These are phyloP conservation scores for Hippophae tibetana DNA, from an alignment of 306 rosid genomes.

Conservation along the genomic window DNA sequence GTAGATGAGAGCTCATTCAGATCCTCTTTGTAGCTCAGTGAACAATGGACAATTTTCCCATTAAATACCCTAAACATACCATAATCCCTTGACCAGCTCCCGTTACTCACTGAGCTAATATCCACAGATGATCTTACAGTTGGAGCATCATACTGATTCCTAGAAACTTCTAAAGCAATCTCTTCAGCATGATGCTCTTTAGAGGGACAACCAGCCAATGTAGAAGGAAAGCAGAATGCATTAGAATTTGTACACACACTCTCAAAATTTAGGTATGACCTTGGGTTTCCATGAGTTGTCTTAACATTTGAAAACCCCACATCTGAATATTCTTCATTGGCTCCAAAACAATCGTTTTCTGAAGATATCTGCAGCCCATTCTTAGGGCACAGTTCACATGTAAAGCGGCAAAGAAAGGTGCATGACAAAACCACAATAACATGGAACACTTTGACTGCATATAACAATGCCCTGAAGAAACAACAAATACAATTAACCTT, in stretches of 20 bases:
- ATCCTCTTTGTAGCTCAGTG: slow-evolving; percentile 54
- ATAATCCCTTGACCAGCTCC: slow-evolving; percentile 66
- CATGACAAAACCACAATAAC: slow-evolving; percentile 43
- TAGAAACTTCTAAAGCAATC: slow-evolving; percentile 37
- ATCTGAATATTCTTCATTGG: slow-evolving; percentile 27
- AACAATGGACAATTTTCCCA: slow-evolving; percentile 68
- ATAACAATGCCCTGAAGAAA: slow-evolving; percentile 50
- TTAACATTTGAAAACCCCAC: slow-evolving; percentile 24
- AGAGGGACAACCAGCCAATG: slow-evolving; percentile 38
- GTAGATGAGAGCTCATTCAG: slow-evolving; percentile 34
- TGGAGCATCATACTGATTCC: slow-evolving; percentile 28
- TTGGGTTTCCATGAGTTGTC: slow-evolving; percentile 24
- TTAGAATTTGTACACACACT: slow-evolving; percentile 45
- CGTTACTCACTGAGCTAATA: slow-evolving; percentile 35
- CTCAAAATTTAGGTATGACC: slow-evolving; percentile 23
- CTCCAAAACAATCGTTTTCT: slow-evolving; percentile 39
- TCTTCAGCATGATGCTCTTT: slow-evolving; percentile 23
- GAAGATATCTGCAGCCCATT: slow-evolving; percentile 35
- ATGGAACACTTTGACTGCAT: slow-evolving; percentile 23
- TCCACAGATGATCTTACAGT: slow-evolving; percentile 37
- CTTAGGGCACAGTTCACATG: slow-evolving; percentile 35
- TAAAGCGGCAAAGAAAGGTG: slow-evolving; percentile 29
- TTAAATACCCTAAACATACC: slow-evolving; percentile 66
- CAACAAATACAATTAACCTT: slow-evolving; percentile 20
- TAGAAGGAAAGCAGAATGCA: slow-evolving; percentile 79